A percentile compares a stretch with the other conserved stretches of the same genome.
Conservation (phyloP, 495 filamentous ascomycete genomes). For the Thermochaetoides thermophila region DNA sequence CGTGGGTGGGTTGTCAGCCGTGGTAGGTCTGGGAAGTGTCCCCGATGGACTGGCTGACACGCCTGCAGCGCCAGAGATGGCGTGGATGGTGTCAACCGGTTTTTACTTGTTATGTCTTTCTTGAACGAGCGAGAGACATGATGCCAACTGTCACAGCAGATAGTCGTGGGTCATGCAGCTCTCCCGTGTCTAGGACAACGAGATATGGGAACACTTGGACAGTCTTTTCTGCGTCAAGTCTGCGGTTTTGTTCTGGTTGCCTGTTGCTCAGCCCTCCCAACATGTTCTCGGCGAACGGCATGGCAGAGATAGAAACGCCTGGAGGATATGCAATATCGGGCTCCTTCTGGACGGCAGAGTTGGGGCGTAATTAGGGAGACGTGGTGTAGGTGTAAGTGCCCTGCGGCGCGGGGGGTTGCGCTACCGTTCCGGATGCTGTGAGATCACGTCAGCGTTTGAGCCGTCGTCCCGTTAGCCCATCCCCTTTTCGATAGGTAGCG, state of each 20-base stretch:
- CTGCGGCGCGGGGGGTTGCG: background rate
- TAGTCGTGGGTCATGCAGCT: no score
- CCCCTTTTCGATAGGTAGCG: constrained; percentile 2
- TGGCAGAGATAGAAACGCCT: constrained; percentile 2
- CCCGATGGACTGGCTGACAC: background rate
- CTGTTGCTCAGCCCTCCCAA: constrained; percentile 14
- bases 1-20: background rate
- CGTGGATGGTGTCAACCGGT: constrained; percentile 7
- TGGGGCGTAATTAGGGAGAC: no score
- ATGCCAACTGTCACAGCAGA: constrained; percentile 3
- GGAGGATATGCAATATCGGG: constrained; percentile 3
- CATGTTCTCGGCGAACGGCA: constrained; percentile 5
- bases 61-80: constrained; percentile 6
- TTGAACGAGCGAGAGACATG: constrained; percentile 1
- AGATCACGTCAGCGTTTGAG: constrained; percentile 15
- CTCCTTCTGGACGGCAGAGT: no score
- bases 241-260: constrained; percentile 3
- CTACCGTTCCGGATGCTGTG: constrained; percentile 5
- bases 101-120: background rate
- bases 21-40: background rate
- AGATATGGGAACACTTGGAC: background rate
- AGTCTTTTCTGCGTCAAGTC: constrained; percentile 1
- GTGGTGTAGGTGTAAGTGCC: background rate
- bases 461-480: background rate
- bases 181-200: no score